phyloP scores from a whole-genome alignment of 495 filamentous ascomycete genomes.

The Rusavskia elegans region DNA sequence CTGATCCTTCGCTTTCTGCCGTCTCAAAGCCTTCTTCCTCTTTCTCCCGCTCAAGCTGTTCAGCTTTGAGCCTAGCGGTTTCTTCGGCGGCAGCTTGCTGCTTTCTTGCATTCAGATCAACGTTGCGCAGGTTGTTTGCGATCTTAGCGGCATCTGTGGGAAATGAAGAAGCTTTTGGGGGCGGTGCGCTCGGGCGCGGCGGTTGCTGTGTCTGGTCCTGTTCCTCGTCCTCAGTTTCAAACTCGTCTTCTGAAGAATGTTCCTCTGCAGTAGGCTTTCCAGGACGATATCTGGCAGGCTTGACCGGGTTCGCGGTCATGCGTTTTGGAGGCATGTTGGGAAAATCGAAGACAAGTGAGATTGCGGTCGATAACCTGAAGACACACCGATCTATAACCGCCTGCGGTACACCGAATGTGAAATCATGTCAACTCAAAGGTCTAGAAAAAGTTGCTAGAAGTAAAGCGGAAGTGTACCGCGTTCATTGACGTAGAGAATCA shows the following conservation, averaged over 20 bases:
- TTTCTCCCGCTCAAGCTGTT: slow-evolving; percentile 18
- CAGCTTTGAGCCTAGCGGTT: slow-evolving; percentile 19
- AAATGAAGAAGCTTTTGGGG: slow-evolving; percentile 41
- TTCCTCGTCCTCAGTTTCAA: slow-evolving; percentile 39
- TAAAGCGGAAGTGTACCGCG: no score
- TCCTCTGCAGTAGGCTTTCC: slow-evolving; percentile 66
- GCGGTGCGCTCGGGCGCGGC: slow-evolving; percentile 30
- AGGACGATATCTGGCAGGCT: slow-evolving; percentile 68
- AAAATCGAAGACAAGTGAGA: background rate
- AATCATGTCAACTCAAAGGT: no score
- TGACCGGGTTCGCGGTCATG: slow-evolving; percentile 87
- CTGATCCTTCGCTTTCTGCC: slow-evolving; percentile 34
- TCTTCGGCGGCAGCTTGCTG: slow-evolving; percentile 32
- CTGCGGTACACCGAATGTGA: no score
- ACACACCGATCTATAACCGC: no score
- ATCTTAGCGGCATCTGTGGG: slow-evolving; percentile 34
- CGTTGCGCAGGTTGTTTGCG: slow-evolving; percentile 44
- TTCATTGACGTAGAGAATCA: no score
- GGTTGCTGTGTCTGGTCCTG: slow-evolving; percentile 20
- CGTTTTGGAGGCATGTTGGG: slow-evolving; percentile 66
- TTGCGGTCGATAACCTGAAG: no score
- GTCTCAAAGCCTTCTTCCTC: slow-evolving; percentile 67
- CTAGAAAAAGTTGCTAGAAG: no score
- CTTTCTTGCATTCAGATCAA: slow-evolving; percentile 43
- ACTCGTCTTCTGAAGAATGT: slow-evolving; percentile 44